Percentiles rank a stretch among this genome's conserved stretches.
Conservation (phyloP, 2,329 filamentous ascomycete species). For the Fusarium illudens region DNA sequence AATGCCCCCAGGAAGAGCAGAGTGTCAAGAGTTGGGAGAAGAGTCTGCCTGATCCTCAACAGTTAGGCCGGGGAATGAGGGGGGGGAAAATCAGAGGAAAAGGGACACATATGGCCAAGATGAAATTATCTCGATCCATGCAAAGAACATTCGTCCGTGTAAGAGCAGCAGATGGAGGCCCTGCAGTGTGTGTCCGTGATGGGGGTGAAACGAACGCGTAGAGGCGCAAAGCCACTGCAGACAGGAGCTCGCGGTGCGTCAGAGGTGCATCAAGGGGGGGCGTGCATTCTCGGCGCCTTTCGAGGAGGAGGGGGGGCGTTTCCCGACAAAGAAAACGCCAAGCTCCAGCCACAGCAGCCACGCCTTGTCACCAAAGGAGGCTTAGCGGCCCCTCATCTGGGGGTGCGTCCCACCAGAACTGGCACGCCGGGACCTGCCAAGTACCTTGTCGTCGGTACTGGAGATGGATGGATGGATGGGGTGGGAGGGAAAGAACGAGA, state of each 20-base stretch:
- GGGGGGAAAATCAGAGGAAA: background rate
- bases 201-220: conserved; percentile 4
- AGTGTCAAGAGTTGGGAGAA: too few species aligned
- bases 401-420: background rate
- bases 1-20: background rate
- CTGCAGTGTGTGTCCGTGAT: conserved; percentile 6
- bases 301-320: conserved; percentile 1
- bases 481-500: background rate
- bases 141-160: background rate
- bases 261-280: conserved; percentile 17
- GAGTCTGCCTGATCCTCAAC: too few species aligned
- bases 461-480: too few species aligned
- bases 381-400: background rate
- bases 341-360: background rate
- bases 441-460: background rate
- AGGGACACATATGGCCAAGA: background rate
- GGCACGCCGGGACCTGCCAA: background rate
- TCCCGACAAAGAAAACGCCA: background rate
- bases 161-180: background rate
- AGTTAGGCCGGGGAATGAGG: too few species aligned
- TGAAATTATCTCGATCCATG: background rate
- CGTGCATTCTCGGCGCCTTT: background rate
- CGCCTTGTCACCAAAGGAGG: background rate
- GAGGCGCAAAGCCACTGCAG: conserved; percentile 1
- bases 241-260: conserved; percentile 23